Base-by-base conservation (phyloP, 352 stramenopile genomes). In the Pythium sukuiense region DNA sequence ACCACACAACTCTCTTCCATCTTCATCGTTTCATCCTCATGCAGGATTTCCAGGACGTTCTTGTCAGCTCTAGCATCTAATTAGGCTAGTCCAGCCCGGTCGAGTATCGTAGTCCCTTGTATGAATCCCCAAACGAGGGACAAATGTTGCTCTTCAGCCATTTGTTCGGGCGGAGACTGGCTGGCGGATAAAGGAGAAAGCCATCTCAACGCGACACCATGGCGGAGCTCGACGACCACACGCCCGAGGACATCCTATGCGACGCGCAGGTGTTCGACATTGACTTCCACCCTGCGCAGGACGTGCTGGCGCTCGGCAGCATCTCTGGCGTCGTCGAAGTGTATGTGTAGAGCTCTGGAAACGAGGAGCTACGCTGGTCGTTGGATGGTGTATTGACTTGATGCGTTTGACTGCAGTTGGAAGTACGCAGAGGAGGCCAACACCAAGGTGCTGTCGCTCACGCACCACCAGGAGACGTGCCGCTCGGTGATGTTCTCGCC, bases 311-410 rank as follows among this genome's bases (percentile, higher is more conserved):
- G 37, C 63, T 92, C 20, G 87, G 83, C 58, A 84, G 70, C 60
- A 90, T 96, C 65, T 76, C 79, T 18, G 88, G 88, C 60, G 67
- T 88, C 64, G 85, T 96, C 59, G 74, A 96, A 93, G 72, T 93
- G 81, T 95, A 76, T 52, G 79, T 67, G 32, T 11, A 12, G 32
- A 37, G 32, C 32, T 37, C 32, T 37, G 32, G 11, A 37, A 12
- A 11, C 32, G 11, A 37, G 32, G 32, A 37, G 32, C 32, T 37
- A 6, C 32, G 32, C 11, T 37, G 6, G 11, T 37, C 6, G 32
- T 37, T 11, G 32, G 32, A 24, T 24, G 20, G 20, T 24, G 20
- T 11, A 37, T 6, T 37, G 32, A 37, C 6, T 37, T 37, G 2
- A 37, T 37, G 32, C 6, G 6, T 37, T 37, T 37, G 6, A 11